A percentile compares a stretch with the other conserved stretches of the same genome.
These are phyloP conservation scores for Glaciozyma martinii DNA, from an alignment of 768 basidiomycete genomes.

Conservation along the genomic window DNA sequence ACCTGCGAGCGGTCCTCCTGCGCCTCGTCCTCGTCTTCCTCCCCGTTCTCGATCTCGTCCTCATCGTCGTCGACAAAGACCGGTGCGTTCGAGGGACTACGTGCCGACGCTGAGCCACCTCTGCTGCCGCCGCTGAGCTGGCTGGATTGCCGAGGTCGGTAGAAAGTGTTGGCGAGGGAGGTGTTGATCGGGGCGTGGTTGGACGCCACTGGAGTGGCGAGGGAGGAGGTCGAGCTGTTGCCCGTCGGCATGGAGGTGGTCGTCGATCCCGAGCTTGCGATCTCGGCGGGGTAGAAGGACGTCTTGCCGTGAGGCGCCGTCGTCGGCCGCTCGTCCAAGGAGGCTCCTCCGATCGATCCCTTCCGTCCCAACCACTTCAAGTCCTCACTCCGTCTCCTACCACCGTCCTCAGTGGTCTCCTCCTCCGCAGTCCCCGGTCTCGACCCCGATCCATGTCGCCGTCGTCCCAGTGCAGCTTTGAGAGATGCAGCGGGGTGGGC, in stretches of 20 bases:
- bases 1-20: no score
- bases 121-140: conserved; percentile 14
- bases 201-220: conserved; percentile 3
- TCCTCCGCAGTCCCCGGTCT: neutral
- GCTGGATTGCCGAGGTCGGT: conserved; percentile 25
- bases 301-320: conserved; percentile 2
- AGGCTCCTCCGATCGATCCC: neutral
- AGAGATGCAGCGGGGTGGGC: conserved; percentile 39
- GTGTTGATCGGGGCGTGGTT: neutral
- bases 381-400: no score
- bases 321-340: neutral
- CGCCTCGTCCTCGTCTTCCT: neutral
- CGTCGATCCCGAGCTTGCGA: conserved; percentile 1
- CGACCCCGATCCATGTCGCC: conserved; percentile 4
- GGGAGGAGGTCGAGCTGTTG: conserved; percentile 19
- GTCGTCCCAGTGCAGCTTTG: conserved; percentile 35
- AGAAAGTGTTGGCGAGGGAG: conserved; percentile 24
- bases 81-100: neutral
- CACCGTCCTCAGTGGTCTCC: neutral
- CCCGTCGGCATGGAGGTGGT: neutral
- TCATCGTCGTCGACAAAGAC: conserved; percentile 12
- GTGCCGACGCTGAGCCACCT: neutral
- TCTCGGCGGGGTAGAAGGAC: neutral
- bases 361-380: neutral
- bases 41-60: neutral